phyloP scores from a whole-genome alignment of 345 rosid genomes.

The Physaria fendleri region DNA sequence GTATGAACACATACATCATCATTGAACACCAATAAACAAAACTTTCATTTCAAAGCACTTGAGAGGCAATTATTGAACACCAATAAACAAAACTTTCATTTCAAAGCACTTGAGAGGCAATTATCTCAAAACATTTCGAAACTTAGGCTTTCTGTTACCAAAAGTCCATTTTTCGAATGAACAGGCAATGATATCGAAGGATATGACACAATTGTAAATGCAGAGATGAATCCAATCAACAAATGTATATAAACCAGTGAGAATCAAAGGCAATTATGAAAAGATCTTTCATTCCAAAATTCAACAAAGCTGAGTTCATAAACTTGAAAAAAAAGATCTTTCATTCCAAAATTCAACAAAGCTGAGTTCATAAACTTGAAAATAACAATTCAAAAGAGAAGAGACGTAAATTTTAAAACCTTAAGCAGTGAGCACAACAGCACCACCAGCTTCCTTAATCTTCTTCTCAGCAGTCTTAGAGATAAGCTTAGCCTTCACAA shows the following conservation, averaged over 20 bases:
- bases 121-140: no score
- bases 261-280: background rate
- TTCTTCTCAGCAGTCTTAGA: constrained; percentile 64
- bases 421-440: constrained; percentile 42
- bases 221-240: background rate
- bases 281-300: background rate
- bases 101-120: background rate
- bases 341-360: constrained; percentile 9
- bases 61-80: background rate
- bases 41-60: no score
- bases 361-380: background rate
- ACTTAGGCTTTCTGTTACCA: no score
- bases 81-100: background rate
- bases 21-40: background rate
- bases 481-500: constrained; percentile 56
- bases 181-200: background rate
- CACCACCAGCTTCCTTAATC: constrained; percentile 69
- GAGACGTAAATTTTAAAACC: background rate
- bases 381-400: background rate
- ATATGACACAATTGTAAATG: background rate
- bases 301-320: constrained; percentile 13
- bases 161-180: no score
- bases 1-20: background rate
- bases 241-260: background rate
- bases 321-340: background rate